phyloP scores from a whole-genome alignment of 331 rosid genomes.

The Rosa hybrid region DNA sequence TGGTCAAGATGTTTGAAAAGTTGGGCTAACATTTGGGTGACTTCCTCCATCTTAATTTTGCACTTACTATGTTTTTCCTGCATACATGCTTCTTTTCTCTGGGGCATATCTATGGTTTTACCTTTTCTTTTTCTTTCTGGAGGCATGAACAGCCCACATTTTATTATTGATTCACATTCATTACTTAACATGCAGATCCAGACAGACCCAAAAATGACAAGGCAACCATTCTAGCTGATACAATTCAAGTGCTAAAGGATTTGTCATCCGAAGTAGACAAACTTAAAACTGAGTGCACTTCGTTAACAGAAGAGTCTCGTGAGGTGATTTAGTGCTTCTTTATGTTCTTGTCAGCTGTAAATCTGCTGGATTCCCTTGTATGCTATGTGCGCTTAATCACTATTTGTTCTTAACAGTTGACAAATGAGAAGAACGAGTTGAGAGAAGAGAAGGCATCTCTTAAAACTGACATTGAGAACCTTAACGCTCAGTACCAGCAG shows the following conservation, averaged over 20 bases:
- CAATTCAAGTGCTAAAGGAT: constrained; percentile 87
- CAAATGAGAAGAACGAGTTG: constrained; percentile 48
- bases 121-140: neutral
- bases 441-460: constrained; percentile 50
- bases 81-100: neutral
- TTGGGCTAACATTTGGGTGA: neutral
- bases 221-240: constrained; percentile 74
- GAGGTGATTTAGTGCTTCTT: constrained; percentile 50
- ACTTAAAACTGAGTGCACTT: constrained; percentile 62
- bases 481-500: constrained; percentile 46
- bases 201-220: constrained; percentile 92
- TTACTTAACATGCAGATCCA: constrained; percentile 67
- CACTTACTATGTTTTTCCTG: neutral
- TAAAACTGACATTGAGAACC: constrained; percentile 46
- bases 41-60: neutral
- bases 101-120: neutral
- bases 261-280: constrained; percentile 76
- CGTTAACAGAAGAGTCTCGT: constrained; percentile 75
- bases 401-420: constrained; percentile 40
- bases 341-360: constrained; percentile 3
- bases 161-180: neutral
- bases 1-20: neutral
- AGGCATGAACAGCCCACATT: neutral
- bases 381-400: constrained; percentile 15
- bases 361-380: neutral